Percentiles rank a stretch among this genome's conserved stretches.
phyloP scores from a whole-genome alignment of 2,329 filamentous ascomycete genomes.

The Hypoxylon sp. region DNA sequence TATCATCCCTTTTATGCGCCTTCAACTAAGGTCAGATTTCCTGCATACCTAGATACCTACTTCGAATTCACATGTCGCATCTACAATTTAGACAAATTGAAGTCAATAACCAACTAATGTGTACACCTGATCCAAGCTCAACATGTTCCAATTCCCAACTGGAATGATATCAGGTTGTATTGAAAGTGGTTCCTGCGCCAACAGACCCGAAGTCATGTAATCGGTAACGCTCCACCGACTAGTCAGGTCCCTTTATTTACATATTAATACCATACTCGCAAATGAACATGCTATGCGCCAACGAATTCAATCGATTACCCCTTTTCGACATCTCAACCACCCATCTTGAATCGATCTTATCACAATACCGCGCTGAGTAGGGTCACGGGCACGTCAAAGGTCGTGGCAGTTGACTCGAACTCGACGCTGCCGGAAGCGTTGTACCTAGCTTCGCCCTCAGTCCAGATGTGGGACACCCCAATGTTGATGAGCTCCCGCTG shows the following conservation, averaged over 20 bases:
- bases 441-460: slow-evolving; percentile 22
- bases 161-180: background rate
- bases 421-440: slow-evolving; percentile 39
- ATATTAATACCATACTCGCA: background rate
- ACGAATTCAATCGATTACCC: slow-evolving; percentile 13
- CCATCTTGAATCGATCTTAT: background rate
- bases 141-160: background rate
- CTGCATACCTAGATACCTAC: too few species aligned
- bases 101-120: background rate
- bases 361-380: slow-evolving; percentile 24
- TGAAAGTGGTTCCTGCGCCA: background rate
- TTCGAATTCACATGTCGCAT: background rate
- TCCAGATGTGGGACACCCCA: slow-evolving; percentile 46
- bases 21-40: too few species aligned
- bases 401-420: slow-evolving; percentile 19
- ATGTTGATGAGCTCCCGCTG: slow-evolving; percentile 44
- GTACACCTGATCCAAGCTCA: background rate
- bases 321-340: background rate
- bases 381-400: slow-evolving; percentile 37
- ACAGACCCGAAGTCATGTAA: background rate
- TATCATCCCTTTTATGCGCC: too few species aligned
- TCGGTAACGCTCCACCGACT: background rate
- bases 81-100: background rate
- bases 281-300: slow-evolving; percentile 8
- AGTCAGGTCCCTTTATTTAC: background rate